Conservation (phyloP, 2,329 filamentous ascomycete species). For the Geosmithia flava region DNA sequence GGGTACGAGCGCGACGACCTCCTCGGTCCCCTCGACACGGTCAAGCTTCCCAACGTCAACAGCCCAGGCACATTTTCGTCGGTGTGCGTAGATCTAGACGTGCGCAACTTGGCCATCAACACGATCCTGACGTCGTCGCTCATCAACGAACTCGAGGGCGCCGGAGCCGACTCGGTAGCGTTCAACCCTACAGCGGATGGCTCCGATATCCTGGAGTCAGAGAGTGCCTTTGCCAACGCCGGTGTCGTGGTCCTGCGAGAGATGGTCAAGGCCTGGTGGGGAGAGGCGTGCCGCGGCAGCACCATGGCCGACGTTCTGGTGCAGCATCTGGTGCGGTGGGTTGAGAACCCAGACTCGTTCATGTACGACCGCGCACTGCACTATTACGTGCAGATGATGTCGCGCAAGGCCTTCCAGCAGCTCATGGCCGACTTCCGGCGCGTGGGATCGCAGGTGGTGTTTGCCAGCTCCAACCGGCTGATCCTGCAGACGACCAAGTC, state of each 20-base stretch:
- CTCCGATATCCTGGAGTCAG: constrained; percentile 54
- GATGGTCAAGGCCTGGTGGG: constrained; percentile 99
- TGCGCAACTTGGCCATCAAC: constrained; percentile 93
- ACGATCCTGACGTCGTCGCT: constrained; percentile 93
- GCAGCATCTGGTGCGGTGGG: constrained; percentile 93
- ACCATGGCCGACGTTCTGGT: constrained; percentile 97
- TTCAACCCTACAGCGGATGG: constrained; percentile 49
- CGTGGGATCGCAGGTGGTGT: constrained; percentile 92
- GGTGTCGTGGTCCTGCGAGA: constrained; percentile 84
- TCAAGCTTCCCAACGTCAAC: constrained; percentile 88
- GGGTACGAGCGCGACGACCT: constrained; percentile 93
- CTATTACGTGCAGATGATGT: constrained; percentile 98
- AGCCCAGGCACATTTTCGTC: constrained; percentile 89
- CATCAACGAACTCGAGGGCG: constrained; percentile 90
- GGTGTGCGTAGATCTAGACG: constrained; percentile 88
- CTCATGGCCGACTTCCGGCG: constrained; percentile 94
- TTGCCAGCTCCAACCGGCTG: constrained; percentile 78
- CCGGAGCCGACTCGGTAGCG: constrained; percentile 73
- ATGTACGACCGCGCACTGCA: constrained; percentile 91
- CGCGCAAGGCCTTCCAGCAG: constrained; percentile 90
- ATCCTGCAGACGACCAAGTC: constrained; percentile 92
- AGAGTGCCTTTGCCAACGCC: constrained; percentile 86
- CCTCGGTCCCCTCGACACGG: constrained; percentile 66
- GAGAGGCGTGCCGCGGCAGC: constrained; percentile 79
- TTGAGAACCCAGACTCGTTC: constrained; percentile 84